phyloP scores from a whole-genome alignment of 352 stramenopile genomes.

The Pythium periplocum region DNA sequence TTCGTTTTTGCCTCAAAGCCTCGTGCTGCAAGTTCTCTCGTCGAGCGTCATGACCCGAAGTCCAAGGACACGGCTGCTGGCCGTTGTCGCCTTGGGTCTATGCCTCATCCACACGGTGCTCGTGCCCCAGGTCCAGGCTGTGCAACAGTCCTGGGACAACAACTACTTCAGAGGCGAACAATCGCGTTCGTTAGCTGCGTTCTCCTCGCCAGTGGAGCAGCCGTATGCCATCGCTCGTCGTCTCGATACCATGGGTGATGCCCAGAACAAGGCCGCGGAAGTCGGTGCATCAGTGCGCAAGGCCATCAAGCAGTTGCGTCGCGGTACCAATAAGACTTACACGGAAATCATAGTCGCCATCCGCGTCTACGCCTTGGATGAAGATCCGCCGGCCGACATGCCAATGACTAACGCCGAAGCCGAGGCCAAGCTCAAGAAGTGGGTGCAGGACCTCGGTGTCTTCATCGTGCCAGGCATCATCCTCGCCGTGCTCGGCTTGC shows the following conservation, averaged over 20 bases:
- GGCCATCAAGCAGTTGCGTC: conserved; percentile 55
- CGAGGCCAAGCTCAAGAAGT: conserved; percentile 36
- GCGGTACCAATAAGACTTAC: conserved; percentile 59
- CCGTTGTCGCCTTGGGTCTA: no score
- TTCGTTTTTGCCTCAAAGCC: no score
- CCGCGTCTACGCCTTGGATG: conserved; percentile 12
- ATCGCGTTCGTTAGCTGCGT: no score
- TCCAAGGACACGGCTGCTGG: neutral
- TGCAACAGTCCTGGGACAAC: conserved; percentile 8
- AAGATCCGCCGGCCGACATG: conserved; percentile 11
- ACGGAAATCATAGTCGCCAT: conserved; percentile 46
- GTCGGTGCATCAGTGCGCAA: conserved; percentile 47
- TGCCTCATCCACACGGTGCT: no score
- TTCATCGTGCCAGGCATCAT: conserved; percentile 57
- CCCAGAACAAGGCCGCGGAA: conserved; percentile 34
- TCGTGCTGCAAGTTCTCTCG: no score
- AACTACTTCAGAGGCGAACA: neutral
- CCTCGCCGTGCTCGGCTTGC: conserved; percentile 44
- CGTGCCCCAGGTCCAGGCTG: neutral
- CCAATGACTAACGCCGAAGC: conserved; percentile 23
- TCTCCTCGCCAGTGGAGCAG: no score
- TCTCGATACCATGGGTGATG: conserved; percentile 11
- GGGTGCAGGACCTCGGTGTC: conserved; percentile 38
- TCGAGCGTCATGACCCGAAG: neutral
- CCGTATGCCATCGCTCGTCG: no score